Evolutionary conservation across 768 basidiomycete species (phyloP).

Genomic region (Paxillus involutus): DNA sequence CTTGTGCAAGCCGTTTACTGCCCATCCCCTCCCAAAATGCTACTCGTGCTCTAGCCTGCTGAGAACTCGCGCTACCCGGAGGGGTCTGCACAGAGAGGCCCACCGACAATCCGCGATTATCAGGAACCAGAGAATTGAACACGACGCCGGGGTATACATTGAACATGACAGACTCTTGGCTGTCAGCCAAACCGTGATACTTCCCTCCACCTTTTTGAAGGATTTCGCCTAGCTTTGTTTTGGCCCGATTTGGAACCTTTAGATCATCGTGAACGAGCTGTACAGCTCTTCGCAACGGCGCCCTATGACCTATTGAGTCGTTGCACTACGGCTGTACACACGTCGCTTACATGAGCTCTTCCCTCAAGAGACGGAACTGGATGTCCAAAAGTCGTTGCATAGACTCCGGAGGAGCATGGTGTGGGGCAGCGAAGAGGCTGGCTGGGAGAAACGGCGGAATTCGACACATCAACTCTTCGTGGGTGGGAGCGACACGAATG

Average conservation of each 20-base stretch:
- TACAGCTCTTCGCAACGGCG: slow-evolving; percentile 51
- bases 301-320: slow-evolving; percentile 32
- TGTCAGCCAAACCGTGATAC: slow-evolving; percentile 45
- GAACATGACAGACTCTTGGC: slow-evolving; percentile 54
- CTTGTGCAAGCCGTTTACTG: slow-evolving; percentile 57
- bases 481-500: slow-evolving; percentile 71
- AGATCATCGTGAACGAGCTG: slow-evolving; percentile 51
- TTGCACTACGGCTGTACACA: not conserved
- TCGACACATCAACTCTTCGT: slow-evolving; percentile 56
- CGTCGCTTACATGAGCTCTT: slow-evolving; percentile 61
- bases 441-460: slow-evolving; percentile 60
- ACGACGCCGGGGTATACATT: slow-evolving; percentile 57
- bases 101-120: slow-evolving; percentile 52
- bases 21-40: slow-evolving; percentile 63
- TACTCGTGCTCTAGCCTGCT: slow-evolving; percentile 36
- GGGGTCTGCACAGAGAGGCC: slow-evolving; percentile 51
- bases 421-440: slow-evolving; percentile 58
- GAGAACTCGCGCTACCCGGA: slow-evolving; percentile 51
- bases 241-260: slow-evolving; percentile 7
- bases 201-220: slow-evolving; percentile 55
- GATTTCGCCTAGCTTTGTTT: slow-evolving; percentile 46
- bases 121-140: slow-evolving; percentile 47
- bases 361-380: slow-evolving; percentile 73
- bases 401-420: slow-evolving; percentile 52
- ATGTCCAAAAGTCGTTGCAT: slow-evolving; percentile 72